Conservation (phyloP, 2,329 filamentous ascomycete genomes). For the Calonectria crousiana region DNA sequence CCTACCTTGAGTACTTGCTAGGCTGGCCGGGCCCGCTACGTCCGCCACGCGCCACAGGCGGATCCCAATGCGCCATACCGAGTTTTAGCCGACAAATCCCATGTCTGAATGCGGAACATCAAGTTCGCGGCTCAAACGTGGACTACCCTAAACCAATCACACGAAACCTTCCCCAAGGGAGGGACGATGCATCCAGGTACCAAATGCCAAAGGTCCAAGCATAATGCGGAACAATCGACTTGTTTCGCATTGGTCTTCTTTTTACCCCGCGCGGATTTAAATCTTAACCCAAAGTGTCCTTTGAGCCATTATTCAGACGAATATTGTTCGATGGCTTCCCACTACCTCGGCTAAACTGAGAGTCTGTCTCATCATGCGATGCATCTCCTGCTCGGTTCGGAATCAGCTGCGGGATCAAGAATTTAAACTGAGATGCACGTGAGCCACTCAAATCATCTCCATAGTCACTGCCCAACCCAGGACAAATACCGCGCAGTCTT, state of each 20-base stretch:
- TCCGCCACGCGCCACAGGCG: slow-evolving; percentile 27
- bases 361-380: neutral
- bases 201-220: neutral
- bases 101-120: slow-evolving; percentile 15
- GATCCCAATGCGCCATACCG: slow-evolving; percentile 25
- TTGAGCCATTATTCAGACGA: neutral
- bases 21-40: slow-evolving; percentile 29
- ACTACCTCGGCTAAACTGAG: too few relatives aligned
- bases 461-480: neutral
- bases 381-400: neutral
- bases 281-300: neutral
- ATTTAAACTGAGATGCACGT: neutral
- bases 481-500: neutral
- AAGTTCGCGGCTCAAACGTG: neutral
- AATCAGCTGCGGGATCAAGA: neutral
- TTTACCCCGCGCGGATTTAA: neutral
- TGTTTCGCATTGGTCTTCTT: neutral
- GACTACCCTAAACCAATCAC: slow-evolving; percentile 20
- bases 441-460: neutral
- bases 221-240: neutral
- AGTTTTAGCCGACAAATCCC: slow-evolving; percentile 33
- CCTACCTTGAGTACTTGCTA: slow-evolving; percentile 26
- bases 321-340: neutral
- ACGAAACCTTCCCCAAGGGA: neutral
- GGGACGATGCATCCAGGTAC: neutral